These are phyloP conservation scores for Ustanciosporium gigantosporum DNA, from an alignment of 1,284 basidiomycete species.

Conservation along the genomic window DNA sequence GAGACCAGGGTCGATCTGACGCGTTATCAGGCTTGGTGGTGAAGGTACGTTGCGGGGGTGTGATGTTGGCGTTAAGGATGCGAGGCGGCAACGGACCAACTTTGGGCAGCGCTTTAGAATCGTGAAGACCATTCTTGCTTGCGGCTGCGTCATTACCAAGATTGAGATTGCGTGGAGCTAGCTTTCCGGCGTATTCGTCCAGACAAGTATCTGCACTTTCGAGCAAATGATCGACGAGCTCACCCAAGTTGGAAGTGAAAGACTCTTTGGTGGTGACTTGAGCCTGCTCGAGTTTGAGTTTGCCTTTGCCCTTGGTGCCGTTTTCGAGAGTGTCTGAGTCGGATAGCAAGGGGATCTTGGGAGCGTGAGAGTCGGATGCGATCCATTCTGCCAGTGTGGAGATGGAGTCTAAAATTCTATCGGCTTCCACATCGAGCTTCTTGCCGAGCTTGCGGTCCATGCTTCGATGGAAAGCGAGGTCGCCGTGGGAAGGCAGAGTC, in stretches of 20 bases:
- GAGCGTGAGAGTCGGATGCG: constrained; percentile 19
- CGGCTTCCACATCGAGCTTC: constrained; percentile 70
- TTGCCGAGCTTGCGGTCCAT: constrained; percentile 73
- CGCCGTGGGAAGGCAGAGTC: constrained; percentile 63
- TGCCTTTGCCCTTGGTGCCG: constrained; percentile 7
- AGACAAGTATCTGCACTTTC: constrained; percentile 82
- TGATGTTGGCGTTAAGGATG: constrained; percentile 52
- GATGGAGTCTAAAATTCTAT: constrained; percentile 63
- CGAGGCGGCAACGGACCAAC: constrained; percentile 43
- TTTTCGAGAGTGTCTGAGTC: too few species aligned
- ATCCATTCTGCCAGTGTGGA: constrained; percentile 36
- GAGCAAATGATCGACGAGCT: constrained; percentile 79
- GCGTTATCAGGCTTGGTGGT: constrained; percentile 54
- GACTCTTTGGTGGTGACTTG: constrained; percentile 68
- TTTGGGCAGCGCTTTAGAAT: constrained; percentile 25
- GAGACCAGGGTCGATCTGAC: constrained; percentile 29
- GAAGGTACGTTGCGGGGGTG: constrained; percentile 52
- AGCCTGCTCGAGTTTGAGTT: constrained; percentile 6
- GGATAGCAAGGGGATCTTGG: constrained; percentile 12
- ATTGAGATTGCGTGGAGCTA: constrained; percentile 65
- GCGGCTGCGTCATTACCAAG: neutral
- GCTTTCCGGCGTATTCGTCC: constrained; percentile 76
- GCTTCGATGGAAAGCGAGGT: constrained; percentile 81
- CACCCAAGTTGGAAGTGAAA: constrained; percentile 77
- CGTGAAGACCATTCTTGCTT: neutral